Conservation (phyloP, 108 stramenopile species). For the Conticribra guillardii region DNA sequence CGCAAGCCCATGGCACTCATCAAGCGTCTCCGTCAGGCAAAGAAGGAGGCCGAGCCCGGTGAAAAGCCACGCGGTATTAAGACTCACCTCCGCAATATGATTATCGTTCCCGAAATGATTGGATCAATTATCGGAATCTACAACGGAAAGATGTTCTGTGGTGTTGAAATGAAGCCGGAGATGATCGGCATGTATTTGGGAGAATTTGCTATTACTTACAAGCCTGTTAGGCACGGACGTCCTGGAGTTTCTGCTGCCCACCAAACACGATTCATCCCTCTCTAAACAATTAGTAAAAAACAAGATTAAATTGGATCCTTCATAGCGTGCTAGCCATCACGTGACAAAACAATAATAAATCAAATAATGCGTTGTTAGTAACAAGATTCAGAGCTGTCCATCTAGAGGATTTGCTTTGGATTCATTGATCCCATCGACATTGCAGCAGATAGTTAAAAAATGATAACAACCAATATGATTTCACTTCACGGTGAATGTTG, state of each 20-base stretch:
- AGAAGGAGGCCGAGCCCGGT: conserved; percentile 96
- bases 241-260: conserved; percentile 98
- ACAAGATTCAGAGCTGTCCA: too few relatives aligned
- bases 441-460: too few relatives aligned
- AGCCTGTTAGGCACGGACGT: conserved; percentile 97
- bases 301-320: too few relatives aligned
- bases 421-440: too few relatives aligned
- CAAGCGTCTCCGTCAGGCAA: conserved; percentile 98
- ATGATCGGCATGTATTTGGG: conserved; percentile 99
- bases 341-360: too few relatives aligned
- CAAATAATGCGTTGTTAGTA: too few relatives aligned
- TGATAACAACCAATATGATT: too few relatives aligned
- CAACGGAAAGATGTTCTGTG: conserved; percentile 99
- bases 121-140: conserved; percentile 99
- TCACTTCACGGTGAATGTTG: too few relatives aligned
- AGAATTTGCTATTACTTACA: conserved; percentile 99
- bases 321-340: too few relatives aligned
- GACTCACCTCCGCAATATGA: conserved; percentile 99
- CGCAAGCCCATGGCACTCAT: conserved; percentile 99
- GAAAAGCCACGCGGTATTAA: conserved; percentile 99
- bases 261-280: conserved; percentile 99
- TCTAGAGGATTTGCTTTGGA: too few relatives aligned
- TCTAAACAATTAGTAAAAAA: conserved; percentile 61
- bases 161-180: conserved; percentile 99
- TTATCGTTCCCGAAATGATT: conserved; percentile 99